Conservation (phyloP, 164 flowering plant genomes). For the Euptelea pleiosperma region DNA sequence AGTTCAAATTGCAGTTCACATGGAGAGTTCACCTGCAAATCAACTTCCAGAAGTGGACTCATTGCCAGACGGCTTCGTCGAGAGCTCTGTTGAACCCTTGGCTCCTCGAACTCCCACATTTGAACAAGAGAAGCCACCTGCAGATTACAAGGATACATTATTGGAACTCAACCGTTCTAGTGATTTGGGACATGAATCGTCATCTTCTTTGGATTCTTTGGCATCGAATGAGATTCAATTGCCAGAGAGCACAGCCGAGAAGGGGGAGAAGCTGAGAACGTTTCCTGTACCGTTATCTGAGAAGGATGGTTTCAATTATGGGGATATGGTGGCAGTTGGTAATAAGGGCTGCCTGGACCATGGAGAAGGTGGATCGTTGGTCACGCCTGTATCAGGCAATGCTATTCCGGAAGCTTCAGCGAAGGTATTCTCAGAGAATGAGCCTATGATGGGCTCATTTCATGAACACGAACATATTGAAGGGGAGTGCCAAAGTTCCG, state of each 20-base stretch:
- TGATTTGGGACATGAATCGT: conserved; percentile 18
- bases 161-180: conserved; percentile 16
- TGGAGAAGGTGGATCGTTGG: conserved; percentile 11
- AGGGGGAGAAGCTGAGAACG: conserved; percentile 31
- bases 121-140: conserved; percentile 32
- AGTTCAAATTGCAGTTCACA: conserved; percentile 15
- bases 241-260: conserved; percentile 21
- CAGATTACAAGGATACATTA: conserved; percentile 33
- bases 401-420: conserved; percentile 14
- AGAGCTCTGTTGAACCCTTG: conserved; percentile 43
- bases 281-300: conserved; percentile 51
- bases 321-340: conserved; percentile 8
- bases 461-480: conserved; percentile 24
- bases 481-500: conserved; percentile 21
- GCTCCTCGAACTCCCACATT: conserved; percentile 33
- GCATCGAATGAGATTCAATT: conserved; percentile 18
- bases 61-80: conserved; percentile 82
- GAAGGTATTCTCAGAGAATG: neutral
- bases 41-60: conserved; percentile 76
- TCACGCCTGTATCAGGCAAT: conserved; percentile 7
- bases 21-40: conserved; percentile 52
- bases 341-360: conserved; percentile 13
- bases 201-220: conserved; percentile 5
- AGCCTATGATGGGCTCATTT: neutral
- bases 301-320: conserved; percentile 28